Percentiles rank a stretch among this genome's conserved stretches.
These are phyloP conservation scores for Penicillium sp. DNA, from an alignment of 2,329 filamentous ascomycete species.

Conservation along the genomic window DNA sequence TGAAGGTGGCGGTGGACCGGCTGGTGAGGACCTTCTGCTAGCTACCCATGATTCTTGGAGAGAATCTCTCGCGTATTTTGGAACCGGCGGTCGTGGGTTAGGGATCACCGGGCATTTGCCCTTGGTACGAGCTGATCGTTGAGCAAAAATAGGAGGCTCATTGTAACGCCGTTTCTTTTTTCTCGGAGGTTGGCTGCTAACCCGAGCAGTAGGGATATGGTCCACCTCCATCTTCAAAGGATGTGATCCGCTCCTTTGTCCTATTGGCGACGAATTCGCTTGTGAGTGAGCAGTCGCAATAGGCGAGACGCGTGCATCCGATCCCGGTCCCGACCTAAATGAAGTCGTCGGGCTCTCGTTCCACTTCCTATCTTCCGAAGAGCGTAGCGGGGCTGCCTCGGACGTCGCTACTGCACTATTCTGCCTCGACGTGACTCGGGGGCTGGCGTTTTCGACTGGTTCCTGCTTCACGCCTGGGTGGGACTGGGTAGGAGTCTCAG, in stretches of 20 bases:
- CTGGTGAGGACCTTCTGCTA: constrained; percentile 27
- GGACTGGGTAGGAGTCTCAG: constrained; percentile 33
- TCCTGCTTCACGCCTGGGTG: constrained; percentile 66
- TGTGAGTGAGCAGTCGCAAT: constrained; percentile 22
- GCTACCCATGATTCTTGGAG: constrained; percentile 26
- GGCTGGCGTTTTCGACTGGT: constrained; percentile 74
- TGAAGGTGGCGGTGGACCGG: constrained; percentile 14
- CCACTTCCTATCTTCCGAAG: constrained; percentile 33
- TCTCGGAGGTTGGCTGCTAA: constrained; percentile 45
- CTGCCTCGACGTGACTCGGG: constrained; percentile 63
- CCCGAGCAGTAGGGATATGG: constrained; percentile 18
- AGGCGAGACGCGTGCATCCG: constrained; percentile 20
- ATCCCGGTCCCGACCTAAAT: constrained; percentile 18
- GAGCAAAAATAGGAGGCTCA: constrained; percentile 58
- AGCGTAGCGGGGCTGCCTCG: constrained; percentile 32
- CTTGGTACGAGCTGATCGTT: constrained; percentile 46
- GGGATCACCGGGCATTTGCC: constrained; percentile 48
- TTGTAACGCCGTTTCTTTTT: constrained; percentile 56
- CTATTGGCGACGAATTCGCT: constrained; percentile 35
- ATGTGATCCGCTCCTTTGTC: constrained; percentile 19
- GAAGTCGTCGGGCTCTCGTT: constrained; percentile 32
- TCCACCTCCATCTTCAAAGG: constrained; percentile 32
- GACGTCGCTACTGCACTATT: constrained; percentile 30
- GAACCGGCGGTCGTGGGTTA: constrained; percentile 37
- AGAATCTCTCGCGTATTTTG: constrained; percentile 35